Conservation (phyloP, 805 yeast species). For the Monosporozyma siamensis region DNA sequence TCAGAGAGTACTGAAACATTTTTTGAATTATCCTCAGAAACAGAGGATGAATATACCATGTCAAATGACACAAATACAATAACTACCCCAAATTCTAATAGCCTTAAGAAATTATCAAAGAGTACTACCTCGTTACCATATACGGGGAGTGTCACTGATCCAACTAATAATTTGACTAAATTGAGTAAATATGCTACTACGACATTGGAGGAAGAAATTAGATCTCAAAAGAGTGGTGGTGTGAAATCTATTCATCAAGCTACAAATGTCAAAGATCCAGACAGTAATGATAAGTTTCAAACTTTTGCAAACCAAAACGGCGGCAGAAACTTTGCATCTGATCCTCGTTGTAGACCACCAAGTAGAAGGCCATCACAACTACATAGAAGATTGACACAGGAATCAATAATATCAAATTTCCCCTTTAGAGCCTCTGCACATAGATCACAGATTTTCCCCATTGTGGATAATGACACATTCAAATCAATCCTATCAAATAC, state of each 20-base stretch:
- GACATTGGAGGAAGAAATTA: neutral
- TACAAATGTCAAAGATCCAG: no score
- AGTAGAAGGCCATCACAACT: slow-evolving; percentile 1
- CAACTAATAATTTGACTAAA: neutral
- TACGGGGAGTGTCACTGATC: neutral
- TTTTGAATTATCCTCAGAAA: neutral
- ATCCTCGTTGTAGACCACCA: neutral
- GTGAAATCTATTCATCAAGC: no score
- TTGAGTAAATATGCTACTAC: neutral
- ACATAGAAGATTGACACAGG: slow-evolving; percentile 1
- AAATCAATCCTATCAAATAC: neutral
- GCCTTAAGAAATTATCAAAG: neutral
- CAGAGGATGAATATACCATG: neutral
- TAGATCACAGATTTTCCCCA: slow-evolving; percentile 5
- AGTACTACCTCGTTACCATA: neutral
- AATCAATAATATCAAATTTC: slow-evolving; percentile 3
- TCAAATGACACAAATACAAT: neutral
- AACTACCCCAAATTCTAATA: neutral
- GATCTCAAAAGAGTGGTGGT: neutral
- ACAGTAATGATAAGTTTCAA: no score
- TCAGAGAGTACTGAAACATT: neutral
- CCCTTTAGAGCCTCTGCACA: slow-evolving; percentile 1
- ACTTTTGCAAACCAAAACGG: no score
- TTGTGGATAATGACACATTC: neutral
- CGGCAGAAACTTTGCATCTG: neutral